Evolutionary conservation across 805 yeast species (phyloP), one percentile per base, ranked within the genome.

Genomic region (Isabelozyma rhagii): DNA sequence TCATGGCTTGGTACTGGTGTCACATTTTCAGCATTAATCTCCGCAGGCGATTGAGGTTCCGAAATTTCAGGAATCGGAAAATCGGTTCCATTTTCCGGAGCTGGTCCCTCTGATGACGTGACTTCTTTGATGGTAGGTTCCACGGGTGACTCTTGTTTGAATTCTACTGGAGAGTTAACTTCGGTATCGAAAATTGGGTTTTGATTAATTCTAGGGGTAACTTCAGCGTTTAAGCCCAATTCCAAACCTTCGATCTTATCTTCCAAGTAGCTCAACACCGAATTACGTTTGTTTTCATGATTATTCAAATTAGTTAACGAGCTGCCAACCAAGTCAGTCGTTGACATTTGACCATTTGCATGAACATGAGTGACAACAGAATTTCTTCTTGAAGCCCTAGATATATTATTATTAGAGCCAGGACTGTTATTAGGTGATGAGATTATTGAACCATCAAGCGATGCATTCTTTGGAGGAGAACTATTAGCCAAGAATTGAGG

Each of bases 221-320:
- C 36, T 13, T 14, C 27, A 27, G 15, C 45, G 6, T 43, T 31
- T 14, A 21, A 28, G 6, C 17, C 55, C 47, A 72, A 61, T 45
- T 73, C 78, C 50, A 74, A 59, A 4, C 67, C 62, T 46, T 72
- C 77, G 64, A 74, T 74, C 55, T 68, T 72, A 54, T 72, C 78
- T 49, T 74, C 79, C 55, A 74, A 63, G 50, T 73, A 74, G 54
- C 71, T 66, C 51, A 74, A 62, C 3, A 71, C 77, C 1, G 75
- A 67, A 51, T 69, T 71, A 28, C 75, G 58, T 57, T 71, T 70
- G 34, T 57, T 62, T 34, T 67, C 69, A 39, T 63, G 65, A n/a
- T 55, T 52, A 36, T 51, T 53, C 40, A 56, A 40, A 13, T 31
- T 31, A 5, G n/a, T 13, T 4, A 31, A 31, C n/a, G 36, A 31